Conservation (phyloP, 805 yeast species). For the Schwanniomyces pseudopolymorphus region DNA sequence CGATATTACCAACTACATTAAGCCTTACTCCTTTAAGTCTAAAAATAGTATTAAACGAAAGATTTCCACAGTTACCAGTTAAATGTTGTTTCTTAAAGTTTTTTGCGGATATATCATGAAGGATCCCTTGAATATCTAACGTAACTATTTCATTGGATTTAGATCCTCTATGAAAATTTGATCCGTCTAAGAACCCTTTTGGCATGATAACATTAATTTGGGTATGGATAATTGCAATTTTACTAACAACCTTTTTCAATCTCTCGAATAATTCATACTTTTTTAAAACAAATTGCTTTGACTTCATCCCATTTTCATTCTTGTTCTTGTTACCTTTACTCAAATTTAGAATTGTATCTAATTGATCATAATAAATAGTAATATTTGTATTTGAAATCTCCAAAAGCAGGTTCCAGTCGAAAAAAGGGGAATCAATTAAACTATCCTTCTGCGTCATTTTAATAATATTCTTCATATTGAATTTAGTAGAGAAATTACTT, state of each 20-base stretch:
- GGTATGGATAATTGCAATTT: conserved; percentile 31
- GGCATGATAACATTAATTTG: conserved; percentile 31
- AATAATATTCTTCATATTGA: conserved; percentile 20
- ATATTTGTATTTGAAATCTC: conserved; percentile 35
- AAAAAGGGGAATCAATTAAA: conserved; percentile 3
- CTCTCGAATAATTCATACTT: conserved; percentile 6
- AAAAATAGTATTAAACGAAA: conserved; percentile 22
- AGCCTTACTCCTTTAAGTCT: conserved; percentile 29
- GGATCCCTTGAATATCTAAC: conserved; percentile 20
- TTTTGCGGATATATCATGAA: conserved; percentile 27
- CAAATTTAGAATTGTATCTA: conserved; percentile 15
- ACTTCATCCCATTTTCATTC: background rate
- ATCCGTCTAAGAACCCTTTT: conserved; percentile 10
- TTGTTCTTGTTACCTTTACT: conserved; percentile 6
- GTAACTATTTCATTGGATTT: conserved; percentile 25
- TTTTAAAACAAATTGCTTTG: background rate
- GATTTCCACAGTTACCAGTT: conserved; percentile 8
- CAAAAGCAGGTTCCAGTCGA: conserved; percentile 14
- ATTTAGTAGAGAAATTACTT: conserved; percentile 23
- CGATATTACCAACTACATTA: conserved; percentile 31
- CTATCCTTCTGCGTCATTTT: conserved; percentile 7
- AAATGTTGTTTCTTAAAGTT: conserved; percentile 11
- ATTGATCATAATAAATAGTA: conserved; percentile 39
- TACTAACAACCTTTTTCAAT: conserved; percentile 18
- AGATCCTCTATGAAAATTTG: conserved; percentile 23